A percentile compares a stretch with the other conserved stretches of the same genome.
These are phyloP conservation scores for Simplicillium aogashimaense DNA, from an alignment of 2,329 filamentous ascomycete genomes.

Conservation along the genomic window DNA sequence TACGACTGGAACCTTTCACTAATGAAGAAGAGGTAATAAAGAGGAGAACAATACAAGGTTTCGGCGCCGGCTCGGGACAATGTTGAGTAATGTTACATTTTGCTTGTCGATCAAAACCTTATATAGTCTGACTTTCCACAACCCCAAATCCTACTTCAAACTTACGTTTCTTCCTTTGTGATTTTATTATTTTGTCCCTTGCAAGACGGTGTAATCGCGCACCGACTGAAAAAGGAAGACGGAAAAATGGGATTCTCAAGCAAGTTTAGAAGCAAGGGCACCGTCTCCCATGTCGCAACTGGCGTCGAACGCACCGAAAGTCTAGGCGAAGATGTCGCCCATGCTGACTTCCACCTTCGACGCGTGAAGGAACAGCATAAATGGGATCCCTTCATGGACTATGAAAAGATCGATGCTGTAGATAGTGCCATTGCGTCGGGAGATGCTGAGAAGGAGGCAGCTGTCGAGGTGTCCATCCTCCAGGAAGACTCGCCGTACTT, in stretches of 20 bases:
- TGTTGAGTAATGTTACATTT: not conserved
- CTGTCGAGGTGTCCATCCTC: slow-evolving; percentile 30
- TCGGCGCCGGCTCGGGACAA: not conserved
- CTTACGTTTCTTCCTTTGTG: too few species aligned
- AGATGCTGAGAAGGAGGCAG: slow-evolving; percentile 28
- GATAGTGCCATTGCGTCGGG: slow-evolving; percentile 29
- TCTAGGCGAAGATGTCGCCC: not conserved
- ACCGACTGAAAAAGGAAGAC: not conserved
- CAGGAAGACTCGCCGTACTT: slow-evolving; percentile 45
- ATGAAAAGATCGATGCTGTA: slow-evolving; percentile 38
- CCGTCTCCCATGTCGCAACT: not conserved
- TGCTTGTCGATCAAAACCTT: not conserved
- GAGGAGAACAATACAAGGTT: not conserved
- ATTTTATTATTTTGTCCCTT: too few species aligned
- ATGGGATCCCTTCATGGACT: slow-evolving; percentile 43
- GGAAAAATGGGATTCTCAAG: slow-evolving; percentile 1
- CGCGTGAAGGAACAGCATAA: slow-evolving; percentile 21
- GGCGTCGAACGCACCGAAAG: not conserved
- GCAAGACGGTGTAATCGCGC: not conserved
- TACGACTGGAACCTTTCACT: too few species aligned
- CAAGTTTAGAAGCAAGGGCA: not conserved
- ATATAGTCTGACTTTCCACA: not conserved
- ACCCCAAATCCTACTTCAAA: too few species aligned
- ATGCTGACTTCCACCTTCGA: slow-evolving; percentile 2
- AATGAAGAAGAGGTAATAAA: not conserved